phyloP scores from a whole-genome alignment of 2,329 filamentous ascomycete genomes.

The Fonsecaea nubica region DNA sequence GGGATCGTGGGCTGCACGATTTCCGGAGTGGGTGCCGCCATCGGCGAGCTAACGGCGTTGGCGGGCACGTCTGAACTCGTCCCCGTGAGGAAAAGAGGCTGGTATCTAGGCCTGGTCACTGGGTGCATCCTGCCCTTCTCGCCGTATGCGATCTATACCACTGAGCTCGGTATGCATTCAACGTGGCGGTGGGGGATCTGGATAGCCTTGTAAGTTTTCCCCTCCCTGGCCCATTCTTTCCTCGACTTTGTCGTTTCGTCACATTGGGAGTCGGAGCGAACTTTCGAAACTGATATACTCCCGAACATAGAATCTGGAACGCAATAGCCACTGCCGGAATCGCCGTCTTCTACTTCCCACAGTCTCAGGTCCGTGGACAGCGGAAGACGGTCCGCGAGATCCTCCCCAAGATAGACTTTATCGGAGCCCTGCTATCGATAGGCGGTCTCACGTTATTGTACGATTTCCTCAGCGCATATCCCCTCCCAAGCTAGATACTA shows the following conservation, averaged over 20 bases:
- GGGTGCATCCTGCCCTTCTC: conserved; percentile 18
- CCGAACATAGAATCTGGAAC: conserved; percentile 10
- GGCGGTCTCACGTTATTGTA: conserved; percentile 46
- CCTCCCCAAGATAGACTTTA: conserved; percentile 56
- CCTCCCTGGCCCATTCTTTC: neutral
- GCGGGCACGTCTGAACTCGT: conserved; percentile 28
- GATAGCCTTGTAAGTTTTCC: conserved; percentile 1
- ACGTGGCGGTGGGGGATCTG: conserved; percentile 11
- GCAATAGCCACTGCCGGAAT: conserved; percentile 1
- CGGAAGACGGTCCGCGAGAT: conserved; percentile 42
- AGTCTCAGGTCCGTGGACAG: conserved; percentile 1
- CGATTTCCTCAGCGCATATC: neutral
- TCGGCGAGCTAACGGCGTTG: conserved; percentile 23
- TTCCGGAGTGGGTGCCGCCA: conserved; percentile 16
- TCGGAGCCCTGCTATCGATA: conserved; percentile 58
- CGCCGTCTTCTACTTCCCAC: conserved; percentile 2
- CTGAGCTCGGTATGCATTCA: neutral
- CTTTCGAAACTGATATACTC: no score
- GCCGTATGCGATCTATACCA: conserved; percentile 15
- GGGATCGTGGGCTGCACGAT: conserved; percentile 12
- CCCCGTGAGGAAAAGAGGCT: conserved; percentile 23
- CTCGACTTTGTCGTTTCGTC: neutral
- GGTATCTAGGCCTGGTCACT: conserved; percentile 15
- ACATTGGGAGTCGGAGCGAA: neutral
- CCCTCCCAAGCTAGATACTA: neutral